Conservation (phyloP, 805 yeast genomes). For the Zygotorulaspora sp. region DNA sequence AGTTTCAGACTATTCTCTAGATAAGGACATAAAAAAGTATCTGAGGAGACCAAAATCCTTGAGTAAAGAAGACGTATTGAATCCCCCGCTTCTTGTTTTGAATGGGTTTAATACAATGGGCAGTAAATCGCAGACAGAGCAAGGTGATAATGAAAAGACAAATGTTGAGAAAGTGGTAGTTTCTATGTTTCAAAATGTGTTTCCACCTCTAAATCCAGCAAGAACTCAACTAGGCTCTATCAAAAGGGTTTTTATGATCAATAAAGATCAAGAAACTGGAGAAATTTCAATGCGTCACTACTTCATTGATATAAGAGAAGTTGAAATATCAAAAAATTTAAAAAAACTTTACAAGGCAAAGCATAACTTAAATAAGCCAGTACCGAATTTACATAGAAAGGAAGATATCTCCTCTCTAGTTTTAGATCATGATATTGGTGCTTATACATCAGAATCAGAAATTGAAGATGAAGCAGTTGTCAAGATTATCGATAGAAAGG, state of each 20-base stretch:
- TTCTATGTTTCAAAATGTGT: constrained; percentile 90
- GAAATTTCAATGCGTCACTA: constrained; percentile 84
- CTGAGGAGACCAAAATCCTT: constrained; percentile 76
- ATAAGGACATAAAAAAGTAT: constrained; percentile 69
- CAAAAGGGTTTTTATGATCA: constrained; percentile 78
- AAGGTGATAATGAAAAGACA: constrained; percentile 14
- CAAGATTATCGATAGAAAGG: constrained; percentile 42
- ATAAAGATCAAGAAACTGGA: constrained; percentile 66
- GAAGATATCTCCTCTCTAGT: constrained; percentile 79
- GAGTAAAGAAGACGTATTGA: constrained; percentile 59
- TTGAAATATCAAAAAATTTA: constrained; percentile 69
- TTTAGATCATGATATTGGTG: constrained; percentile 73
- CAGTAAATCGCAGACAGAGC: constrained; percentile 6
- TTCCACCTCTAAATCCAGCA: constrained; percentile 91
- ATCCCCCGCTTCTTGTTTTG: constrained; percentile 88
- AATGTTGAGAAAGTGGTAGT: constrained; percentile 79
- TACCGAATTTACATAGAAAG: constrained; percentile 67
- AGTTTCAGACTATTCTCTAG: constrained; percentile 69
- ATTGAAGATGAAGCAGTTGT: constrained; percentile 87
- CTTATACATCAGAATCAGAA: constrained; percentile 85
- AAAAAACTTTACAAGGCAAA: constrained; percentile 65
- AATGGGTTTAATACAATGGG: constrained; percentile 64
- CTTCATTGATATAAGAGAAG: constrained; percentile 78
- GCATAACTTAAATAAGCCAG: constrained; percentile 50
- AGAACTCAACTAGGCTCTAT: constrained; percentile 67